Evolutionary conservation across 805 yeast genomes (phyloP).

Genomic region (Saccharomycopsis malanga): DNA sequence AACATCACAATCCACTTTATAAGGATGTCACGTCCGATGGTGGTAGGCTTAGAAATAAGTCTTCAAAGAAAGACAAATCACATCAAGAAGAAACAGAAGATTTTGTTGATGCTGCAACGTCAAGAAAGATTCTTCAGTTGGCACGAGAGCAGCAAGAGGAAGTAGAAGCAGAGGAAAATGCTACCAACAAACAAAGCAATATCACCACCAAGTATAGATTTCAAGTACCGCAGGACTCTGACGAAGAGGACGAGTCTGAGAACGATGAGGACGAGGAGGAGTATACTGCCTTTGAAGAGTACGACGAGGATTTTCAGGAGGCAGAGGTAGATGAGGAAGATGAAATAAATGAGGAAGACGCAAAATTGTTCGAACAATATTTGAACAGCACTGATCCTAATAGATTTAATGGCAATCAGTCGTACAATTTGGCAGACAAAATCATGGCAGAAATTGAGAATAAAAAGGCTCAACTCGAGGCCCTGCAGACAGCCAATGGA

Average conservation of each 20-base stretch:
- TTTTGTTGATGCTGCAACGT: slow-evolving; percentile 70
- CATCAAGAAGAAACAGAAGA: slow-evolving; percentile 49
- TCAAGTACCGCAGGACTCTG: slow-evolving; percentile 29
- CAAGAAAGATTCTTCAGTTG: slow-evolving; percentile 78
- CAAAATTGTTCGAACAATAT: slow-evolving; percentile 75
- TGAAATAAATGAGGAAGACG: slow-evolving; percentile 71
- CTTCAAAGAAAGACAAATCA: slow-evolving; percentile 30
- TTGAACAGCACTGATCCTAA: slow-evolving; percentile 37
- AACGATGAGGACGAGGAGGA: slow-evolving; percentile 34
- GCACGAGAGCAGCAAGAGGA: slow-evolving; percentile 95
- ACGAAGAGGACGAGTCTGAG: slow-evolving; percentile 47
- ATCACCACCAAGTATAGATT: slow-evolving; percentile 26
- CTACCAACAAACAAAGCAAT: slow-evolving; percentile 25
- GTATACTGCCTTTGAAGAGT: slow-evolving; percentile 48
- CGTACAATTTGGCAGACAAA: slow-evolving; percentile 80
- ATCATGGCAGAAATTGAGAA: slow-evolving; percentile 65
- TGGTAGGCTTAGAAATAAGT: slow-evolving; percentile 53
- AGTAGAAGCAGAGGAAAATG: slow-evolving; percentile 57
- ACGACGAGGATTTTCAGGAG: slow-evolving; percentile 33
- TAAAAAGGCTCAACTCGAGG: slow-evolving; percentile 23
- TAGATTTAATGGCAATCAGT: slow-evolving; percentile 32
- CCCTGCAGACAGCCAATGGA: slow-evolving; percentile 18
- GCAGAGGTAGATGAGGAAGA: slow-evolving; percentile 52
- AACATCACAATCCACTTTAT: slow-evolving; percentile 67
- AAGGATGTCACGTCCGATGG: slow-evolving; percentile 69